A percentile compares a stretch with the other conserved stretches of the same genome.
Conservation (phyloP, 768 basidiomycete species). For the Sarcomyxa edulis region DNA sequence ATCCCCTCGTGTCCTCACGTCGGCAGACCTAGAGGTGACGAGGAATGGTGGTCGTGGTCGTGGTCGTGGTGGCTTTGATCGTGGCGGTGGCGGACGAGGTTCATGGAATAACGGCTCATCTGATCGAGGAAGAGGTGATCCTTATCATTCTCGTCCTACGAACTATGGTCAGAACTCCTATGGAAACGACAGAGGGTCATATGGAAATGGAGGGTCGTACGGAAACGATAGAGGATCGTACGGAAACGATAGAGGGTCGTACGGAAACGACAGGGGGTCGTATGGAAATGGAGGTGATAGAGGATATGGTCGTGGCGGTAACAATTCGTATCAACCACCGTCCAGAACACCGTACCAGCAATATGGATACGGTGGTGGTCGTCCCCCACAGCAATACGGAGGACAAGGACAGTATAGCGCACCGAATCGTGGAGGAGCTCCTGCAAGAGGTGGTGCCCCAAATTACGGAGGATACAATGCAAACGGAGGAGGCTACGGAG, state of each 20-base stretch:
- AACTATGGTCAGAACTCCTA: conserved; percentile 18
- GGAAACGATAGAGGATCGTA: conserved; percentile 25
- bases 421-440: conserved; percentile 16
- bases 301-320: conserved; percentile 17
- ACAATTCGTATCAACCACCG: conserved; percentile 27
- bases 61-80: conserved; percentile 42
- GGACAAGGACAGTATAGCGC: conserved; percentile 20
- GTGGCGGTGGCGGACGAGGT: conserved; percentile 33
- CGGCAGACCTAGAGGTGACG: conserved; percentile 66
- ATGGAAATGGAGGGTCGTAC: conserved; percentile 25
- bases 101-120: conserved; percentile 21
- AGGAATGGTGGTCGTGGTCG: conserved; percentile 49
- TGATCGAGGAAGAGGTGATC: conserved; percentile 37
- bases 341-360: conserved; percentile 24
- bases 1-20: conserved; percentile 53
- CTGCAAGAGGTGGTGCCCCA: conserved; percentile 19
- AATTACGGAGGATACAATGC: conserved; percentile 20
- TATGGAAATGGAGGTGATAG: conserved; percentile 24
- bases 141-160: conserved; percentile 40
- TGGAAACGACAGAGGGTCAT: conserved; percentile 22
- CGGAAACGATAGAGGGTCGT: conserved; percentile 23
- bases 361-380: conserved; percentile 24
- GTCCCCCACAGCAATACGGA: conserved; percentile 13
- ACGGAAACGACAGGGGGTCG: conserved; percentile 24
- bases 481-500: conserved; percentile 14